These are phyloP conservation scores for Urtica urens DNA, from an alignment of 306 rosid genomes.

Conservation along the genomic window DNA sequence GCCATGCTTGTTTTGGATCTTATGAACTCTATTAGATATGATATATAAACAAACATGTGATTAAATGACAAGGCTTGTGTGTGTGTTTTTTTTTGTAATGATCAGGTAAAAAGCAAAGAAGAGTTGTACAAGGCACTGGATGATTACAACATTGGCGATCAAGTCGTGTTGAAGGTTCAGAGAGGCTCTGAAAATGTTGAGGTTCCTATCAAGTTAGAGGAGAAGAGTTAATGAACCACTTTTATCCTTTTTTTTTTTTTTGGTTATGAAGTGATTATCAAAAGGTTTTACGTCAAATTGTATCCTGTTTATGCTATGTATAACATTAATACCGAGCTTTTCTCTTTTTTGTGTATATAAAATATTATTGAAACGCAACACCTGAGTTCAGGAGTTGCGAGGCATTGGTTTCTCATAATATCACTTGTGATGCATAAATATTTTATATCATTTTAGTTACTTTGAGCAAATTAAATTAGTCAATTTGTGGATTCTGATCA, in stretches of 20 bases:
- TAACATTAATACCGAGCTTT: no score
- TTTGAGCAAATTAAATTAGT: no score
- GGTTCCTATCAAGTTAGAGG: constrained; percentile 55
- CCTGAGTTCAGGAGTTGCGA: no score
- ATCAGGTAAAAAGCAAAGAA: constrained; percentile 72
- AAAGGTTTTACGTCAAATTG: no score
- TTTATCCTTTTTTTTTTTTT: not conserved
- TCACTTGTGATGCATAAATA: no score
- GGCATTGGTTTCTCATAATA: no score
- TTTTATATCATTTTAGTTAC: no score
- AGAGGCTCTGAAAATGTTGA: constrained; percentile 64
- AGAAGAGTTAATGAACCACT: constrained; percentile 33
- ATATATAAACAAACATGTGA: not conserved
- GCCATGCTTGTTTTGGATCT: not conserved
- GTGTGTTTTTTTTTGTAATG: not conserved
- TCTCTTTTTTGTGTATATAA: no score
- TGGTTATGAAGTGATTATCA: no score
- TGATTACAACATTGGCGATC: constrained; percentile 65
- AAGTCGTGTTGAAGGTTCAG: constrained; percentile 46
- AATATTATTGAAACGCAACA: no score
- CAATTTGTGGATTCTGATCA: no score
- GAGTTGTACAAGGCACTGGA: constrained; percentile 64
- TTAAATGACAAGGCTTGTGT: not conserved
- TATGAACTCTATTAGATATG: not conserved
- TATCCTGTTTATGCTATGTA: no score